Base-by-base conservation (phyloP, 1,284 basidiomycete genomes). In the Cutaneotrichosporon sp. region DNA sequence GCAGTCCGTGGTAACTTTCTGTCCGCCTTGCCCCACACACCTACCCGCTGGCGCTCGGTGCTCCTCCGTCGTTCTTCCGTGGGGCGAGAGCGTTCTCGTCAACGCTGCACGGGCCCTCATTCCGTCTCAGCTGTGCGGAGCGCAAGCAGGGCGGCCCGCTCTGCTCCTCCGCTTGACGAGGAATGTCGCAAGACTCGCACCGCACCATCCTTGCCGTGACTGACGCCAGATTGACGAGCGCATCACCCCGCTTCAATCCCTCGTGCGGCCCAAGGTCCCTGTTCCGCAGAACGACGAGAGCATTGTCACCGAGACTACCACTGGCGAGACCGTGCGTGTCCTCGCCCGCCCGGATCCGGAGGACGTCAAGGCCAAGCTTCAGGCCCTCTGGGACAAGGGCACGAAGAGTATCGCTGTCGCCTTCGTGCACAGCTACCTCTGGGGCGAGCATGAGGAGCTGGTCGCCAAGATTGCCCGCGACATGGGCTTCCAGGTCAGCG, bases 251-350 rank as follows among this genome's bases (percentile, higher is more conserved):
- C 89, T 69, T 22, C 69, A 72, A 57, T 72, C 69, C 2, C 51
- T 73, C n/a, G 67, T 70, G 6, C 66, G 65, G 1, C 67, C 70
- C 0, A 50, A 62, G 25, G 59, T 68, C 11, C 59, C 64, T 2
- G 38, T 71, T 11, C 64, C 67, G 10, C 38, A 56, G 22, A 29
- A 56, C 51, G 67, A 68, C 31, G 43, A 55, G 13, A 52, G 60
- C 43, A 68, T 74, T 27, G 62, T 69, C 16, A 65, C 67, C 2
- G 65, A 71, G n/a, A 71, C 69, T 0, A 65, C 67, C 3, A 72
- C 68, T 8, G 95, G 95, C 16, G 95, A 98, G 75, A 89, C 91
- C 0, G 92, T 98, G 1, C 83, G 89, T 49, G 88, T 98, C 47
- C 80, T 98, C 64, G 87, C 87, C 74, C 83, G 83, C 67, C 92